Percentiles rank a stretch among this genome's conserved stretches.
phyloP scores from a whole-genome alignment of 495 filamentous ascomycete genomes.

The Glonium stellatum region DNA sequence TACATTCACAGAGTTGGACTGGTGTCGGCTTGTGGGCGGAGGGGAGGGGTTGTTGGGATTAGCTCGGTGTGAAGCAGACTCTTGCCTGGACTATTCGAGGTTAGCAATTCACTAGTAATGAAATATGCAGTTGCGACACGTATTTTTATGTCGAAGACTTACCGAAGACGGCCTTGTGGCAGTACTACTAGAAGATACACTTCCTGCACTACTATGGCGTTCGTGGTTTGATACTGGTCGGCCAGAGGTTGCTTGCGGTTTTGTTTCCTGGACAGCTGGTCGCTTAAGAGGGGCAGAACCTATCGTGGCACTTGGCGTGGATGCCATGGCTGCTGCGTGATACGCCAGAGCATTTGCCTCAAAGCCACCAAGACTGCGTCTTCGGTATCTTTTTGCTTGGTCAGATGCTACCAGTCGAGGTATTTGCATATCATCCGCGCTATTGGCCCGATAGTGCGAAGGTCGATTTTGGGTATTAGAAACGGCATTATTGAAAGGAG shows the following conservation, averaged over 20 bases:
- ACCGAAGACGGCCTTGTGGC: constrained; percentile 53
- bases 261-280: constrained; percentile 23
- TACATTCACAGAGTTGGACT: constrained; percentile 55
- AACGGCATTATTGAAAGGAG: constrained; percentile 1
- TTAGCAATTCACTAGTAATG: constrained; percentile 6
- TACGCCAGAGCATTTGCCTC: constrained; percentile 48
- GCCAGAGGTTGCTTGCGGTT: constrained; percentile 28
- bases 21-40: constrained; percentile 37
- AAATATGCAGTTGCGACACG: no score
- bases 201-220: constrained; percentile 54
- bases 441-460: constrained; percentile 38
- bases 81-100: constrained; percentile 18
- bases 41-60: not conserved
- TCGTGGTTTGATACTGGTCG: constrained; percentile 43
- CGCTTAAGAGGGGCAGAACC: constrained; percentile 10
- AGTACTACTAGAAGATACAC: constrained; percentile 37
- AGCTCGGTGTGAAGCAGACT: constrained; percentile 8
- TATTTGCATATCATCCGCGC: constrained; percentile 49
- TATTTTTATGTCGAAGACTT: constrained; percentile 32
- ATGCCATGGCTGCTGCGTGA: constrained; percentile 5
- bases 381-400: constrained; percentile 66
- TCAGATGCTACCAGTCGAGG: constrained; percentile 46
- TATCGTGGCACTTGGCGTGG: not conserved
- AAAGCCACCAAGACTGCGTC: constrained; percentile 76
- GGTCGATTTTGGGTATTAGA: constrained; percentile 5